Evolutionary conservation across 164 flowering plant species (phyloP).

Genomic region (Aristolochia contorta): DNA sequence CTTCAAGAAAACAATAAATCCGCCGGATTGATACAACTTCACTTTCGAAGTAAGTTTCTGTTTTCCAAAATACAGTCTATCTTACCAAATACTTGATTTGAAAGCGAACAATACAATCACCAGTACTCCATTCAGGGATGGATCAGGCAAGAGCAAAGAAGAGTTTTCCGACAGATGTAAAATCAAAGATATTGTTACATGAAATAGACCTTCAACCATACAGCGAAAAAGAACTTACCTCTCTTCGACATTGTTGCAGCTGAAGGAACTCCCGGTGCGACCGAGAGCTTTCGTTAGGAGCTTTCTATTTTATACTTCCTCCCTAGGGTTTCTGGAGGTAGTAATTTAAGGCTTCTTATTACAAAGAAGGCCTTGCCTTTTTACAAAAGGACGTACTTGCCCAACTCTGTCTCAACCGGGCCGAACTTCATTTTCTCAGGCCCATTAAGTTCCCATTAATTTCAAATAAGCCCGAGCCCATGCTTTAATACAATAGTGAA

Average conservation of each 20-base stretch:
- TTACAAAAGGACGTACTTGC: neutral
- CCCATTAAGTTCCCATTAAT: too few species aligned
- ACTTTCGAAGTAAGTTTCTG: too few species aligned
- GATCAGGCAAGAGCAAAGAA: neutral
- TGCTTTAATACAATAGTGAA: too few species aligned
- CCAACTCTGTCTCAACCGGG: neutral
- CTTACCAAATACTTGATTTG: too few species aligned
- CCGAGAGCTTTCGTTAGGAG: neutral
- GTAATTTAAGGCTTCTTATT: neutral
- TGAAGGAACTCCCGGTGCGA: neutral
- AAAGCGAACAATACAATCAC: too few species aligned
- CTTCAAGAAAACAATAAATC: too few species aligned
- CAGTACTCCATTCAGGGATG: too few species aligned
- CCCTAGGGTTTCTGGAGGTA: neutral
- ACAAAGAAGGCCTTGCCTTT: neutral
- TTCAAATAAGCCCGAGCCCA: too few species aligned
- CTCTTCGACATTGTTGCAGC: slow-evolving; percentile 9
- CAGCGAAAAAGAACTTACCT: slow-evolving; percentile 2
- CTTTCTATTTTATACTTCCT: neutral
- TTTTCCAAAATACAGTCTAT: too few species aligned
- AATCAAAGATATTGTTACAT: neutral
- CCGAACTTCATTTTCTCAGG: too few species aligned
- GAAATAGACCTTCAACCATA: neutral
- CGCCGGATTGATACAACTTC: too few species aligned
- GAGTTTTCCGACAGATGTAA: neutral